A percentile compares a stretch with the other conserved stretches of the same genome.
Conservation (phyloP, 169 alveolate genomes). For the Eimeria maxima region DNA sequence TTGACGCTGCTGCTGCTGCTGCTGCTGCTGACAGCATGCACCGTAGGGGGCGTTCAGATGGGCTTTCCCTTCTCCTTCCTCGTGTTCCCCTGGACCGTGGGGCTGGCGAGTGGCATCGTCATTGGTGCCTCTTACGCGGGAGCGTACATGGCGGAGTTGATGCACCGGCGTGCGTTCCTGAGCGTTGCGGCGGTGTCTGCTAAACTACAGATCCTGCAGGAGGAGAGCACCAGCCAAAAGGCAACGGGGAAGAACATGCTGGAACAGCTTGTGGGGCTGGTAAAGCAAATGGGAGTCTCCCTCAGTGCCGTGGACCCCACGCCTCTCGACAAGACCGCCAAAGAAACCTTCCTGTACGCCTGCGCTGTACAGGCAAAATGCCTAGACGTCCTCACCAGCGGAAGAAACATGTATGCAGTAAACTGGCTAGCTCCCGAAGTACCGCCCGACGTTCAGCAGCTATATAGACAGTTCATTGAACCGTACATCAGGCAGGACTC, state of each 20-base stretch:
- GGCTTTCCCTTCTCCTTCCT: conserved; percentile 29
- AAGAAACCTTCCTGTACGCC: conserved; percentile 3
- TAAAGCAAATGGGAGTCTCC: conserved; percentile 67
- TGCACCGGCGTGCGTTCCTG: conserved; percentile 63
- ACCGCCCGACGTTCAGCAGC: conserved; percentile 46
- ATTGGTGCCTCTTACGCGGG: conserved; percentile 53
- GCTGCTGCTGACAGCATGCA: conserved; percentile 49
- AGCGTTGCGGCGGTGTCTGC: conserved; percentile 53
- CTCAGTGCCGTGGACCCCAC: conserved; percentile 17
- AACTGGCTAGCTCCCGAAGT: conserved; percentile 60
- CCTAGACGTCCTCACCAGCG: conserved; percentile 66
- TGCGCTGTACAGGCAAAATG: conserved; percentile 58
- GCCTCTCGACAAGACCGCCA: not conserved
- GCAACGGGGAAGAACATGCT: conserved; percentile 70
- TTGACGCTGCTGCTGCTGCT: conserved; percentile 31
- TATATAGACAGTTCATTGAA: conserved; percentile 21
- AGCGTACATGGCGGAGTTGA: conserved; percentile 45
- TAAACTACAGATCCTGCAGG: not conserved
- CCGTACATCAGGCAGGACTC: conserved; percentile 48
- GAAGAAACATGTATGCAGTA: conserved; percentile 67
- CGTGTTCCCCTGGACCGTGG: conserved; percentile 72
- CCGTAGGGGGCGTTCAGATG: conserved; percentile 57
- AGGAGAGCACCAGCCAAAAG: conserved; percentile 1
- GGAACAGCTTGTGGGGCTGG: conserved; percentile 78
- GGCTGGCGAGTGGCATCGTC: conserved; percentile 59